phyloP scores from a whole-genome alignment of 371 early-diverging fungal species.

The Mortierella sp. region DNA sequence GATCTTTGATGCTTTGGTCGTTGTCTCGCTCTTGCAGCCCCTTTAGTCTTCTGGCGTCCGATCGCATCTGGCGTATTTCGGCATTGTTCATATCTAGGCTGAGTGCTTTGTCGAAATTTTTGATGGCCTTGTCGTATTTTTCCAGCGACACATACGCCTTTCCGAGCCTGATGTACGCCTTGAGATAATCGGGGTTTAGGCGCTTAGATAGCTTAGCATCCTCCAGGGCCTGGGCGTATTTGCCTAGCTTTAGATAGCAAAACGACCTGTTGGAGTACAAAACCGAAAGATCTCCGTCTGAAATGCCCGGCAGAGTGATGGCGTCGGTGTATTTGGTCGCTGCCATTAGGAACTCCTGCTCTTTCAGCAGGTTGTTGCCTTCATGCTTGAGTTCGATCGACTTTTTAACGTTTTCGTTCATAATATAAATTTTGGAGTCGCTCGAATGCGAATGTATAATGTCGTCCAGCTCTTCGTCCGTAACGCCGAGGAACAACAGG shows the following conservation, averaged over 20 bases:
- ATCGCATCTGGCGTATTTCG: constrained; percentile 40
- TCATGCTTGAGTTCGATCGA: constrained; percentile 37
- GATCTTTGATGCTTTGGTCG: constrained; percentile 35
- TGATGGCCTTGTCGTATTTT: constrained; percentile 45
- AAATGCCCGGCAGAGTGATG: constrained; percentile 37
- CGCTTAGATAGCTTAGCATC: constrained; percentile 38
- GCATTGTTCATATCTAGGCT: constrained; percentile 36
- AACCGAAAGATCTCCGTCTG: constrained; percentile 37
- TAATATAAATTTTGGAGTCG: constrained; percentile 36
- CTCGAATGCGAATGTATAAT: constrained; percentile 42
- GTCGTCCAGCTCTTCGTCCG: constrained; percentile 45
- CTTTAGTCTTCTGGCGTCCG: constrained; percentile 33
- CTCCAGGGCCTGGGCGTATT: constrained; percentile 32
- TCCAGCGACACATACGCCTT: constrained; percentile 31
- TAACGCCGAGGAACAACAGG: constrained; percentile 36
- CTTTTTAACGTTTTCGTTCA: constrained; percentile 34
- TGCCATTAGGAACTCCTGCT: constrained; percentile 29
- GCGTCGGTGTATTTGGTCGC: constrained; percentile 42
- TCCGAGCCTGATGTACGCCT: constrained; percentile 42
- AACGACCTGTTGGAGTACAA: constrained; percentile 38
- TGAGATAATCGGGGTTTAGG: constrained; percentile 37
- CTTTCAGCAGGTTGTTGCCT: constrained; percentile 35
- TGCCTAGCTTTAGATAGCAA: constrained; percentile 35
- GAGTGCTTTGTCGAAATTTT: constrained; percentile 41
- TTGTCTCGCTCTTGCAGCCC: constrained; percentile 38